Base-by-base conservation (phyloP, 2,329 filamentous ascomycete genomes). In the Parastagonospora nodorum region DNA sequence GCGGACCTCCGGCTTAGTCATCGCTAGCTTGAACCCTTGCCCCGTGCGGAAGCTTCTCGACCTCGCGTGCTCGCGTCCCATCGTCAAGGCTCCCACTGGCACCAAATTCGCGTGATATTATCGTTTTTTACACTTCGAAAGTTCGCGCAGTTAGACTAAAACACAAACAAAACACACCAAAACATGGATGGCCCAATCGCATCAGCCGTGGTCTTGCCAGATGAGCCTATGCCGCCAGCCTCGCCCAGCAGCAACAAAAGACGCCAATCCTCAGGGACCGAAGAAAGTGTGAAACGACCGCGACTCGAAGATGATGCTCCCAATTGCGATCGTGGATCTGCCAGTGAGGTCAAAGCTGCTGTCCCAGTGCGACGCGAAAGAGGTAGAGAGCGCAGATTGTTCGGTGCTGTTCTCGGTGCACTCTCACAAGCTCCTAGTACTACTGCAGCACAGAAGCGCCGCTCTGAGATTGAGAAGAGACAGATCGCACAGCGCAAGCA, bases 321-420 rank as follows among this genome's bases (percentile, higher is more conserved):
- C 29, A 42, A 37, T 4, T 62, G 68, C n/a, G 43, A 56, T 55
- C 63, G 51, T 50, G 48, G 50, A 19, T 51, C 65, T 11, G 42
- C 47, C 31, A 60, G 58, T 52, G 63, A 61, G 38, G 48, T 63
- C 48, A 59, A 60, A 48, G 75, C 81, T 44, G 75, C 79, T 27
- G 50, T 50, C 7, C 53, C 61, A 33, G 53, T 57, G 31, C 78
- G 64, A 31, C 58, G 67, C 65, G 93, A 97, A 70, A 90, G 87
- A 73, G 91, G 89, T 70, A 88, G 93, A 32, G 89, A 90, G 16
- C 88, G 89, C 73, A 84, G 93, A 45, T 80, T 97, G 53, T 97
- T 97, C 69, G 92, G 93, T 54, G 89, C 88, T 31, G 77, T 95
- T 49, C 78, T 94, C 52, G 89, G 82, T 71, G 90, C 88, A 32